Percentiles rank a stretch among this genome's conserved stretches.
These are phyloP conservation scores for Ganoderma meredithae DNA, from an alignment of 1,284 basidiomycete genomes.

Conservation along the genomic window DNA sequence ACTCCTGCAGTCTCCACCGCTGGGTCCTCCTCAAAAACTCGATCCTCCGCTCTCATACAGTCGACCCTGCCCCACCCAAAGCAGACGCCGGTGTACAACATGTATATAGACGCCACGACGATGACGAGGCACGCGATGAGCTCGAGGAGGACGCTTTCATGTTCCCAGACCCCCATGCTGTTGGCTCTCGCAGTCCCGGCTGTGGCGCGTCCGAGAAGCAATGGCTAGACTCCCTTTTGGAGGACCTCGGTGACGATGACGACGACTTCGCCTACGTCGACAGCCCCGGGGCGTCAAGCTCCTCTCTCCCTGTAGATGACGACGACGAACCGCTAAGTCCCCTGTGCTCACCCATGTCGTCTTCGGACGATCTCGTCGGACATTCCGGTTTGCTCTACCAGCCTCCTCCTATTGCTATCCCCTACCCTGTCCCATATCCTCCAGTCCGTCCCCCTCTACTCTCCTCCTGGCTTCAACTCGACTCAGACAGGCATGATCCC, in stretches of 20 bases:
- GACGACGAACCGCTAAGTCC: conserved; percentile 61
- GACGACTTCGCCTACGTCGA: conserved; percentile 53
- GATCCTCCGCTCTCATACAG: conserved; percentile 58
- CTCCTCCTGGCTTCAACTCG: conserved; percentile 54
- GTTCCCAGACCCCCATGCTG: conserved; percentile 75
- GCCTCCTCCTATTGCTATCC: conserved; percentile 54
- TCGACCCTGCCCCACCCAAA: conserved; percentile 41
- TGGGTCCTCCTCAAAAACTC: conserved; percentile 89
- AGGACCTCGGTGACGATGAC: conserved; percentile 71
- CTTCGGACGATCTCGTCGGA: conserved; percentile 68
- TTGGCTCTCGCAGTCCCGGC: conserved; percentile 47
- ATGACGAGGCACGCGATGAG: conserved; percentile 53
- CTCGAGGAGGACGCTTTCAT: conserved; percentile 68
- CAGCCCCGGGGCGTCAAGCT: conserved; percentile 48
- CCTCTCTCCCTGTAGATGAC: conserved; percentile 60
- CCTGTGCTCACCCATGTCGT: conserved; percentile 70
- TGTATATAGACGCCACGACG: conserved; percentile 49
- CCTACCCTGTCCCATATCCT: conserved; percentile 73
- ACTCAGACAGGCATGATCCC: conserved; percentile 47
- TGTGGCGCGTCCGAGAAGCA: conserved; percentile 66
- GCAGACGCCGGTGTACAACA: conserved; percentile 47
- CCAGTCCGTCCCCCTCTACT: conserved; percentile 63
- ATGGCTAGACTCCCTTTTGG: conserved; percentile 81
- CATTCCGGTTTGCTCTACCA: conserved; percentile 54
- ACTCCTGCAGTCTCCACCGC: conserved; percentile 78